Percentiles rank a stretch among this genome's conserved stretches.
phyloP scores from a whole-genome alignment of 768 basidiomycete species.

The Boletus sensibilis region DNA sequence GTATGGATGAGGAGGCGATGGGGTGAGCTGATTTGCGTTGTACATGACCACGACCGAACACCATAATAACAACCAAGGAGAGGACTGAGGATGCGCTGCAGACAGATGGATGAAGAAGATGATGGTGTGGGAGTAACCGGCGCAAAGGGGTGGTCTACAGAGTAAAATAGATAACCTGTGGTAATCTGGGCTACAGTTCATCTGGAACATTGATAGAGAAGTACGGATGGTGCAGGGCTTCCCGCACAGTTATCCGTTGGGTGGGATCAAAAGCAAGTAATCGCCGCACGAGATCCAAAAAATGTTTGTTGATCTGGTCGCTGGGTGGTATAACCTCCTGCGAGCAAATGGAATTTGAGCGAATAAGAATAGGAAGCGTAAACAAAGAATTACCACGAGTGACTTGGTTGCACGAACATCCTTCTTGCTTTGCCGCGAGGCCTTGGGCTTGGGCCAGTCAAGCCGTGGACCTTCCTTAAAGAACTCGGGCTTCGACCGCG shows the following conservation, averaged over 20 bases:
- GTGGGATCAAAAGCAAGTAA: conserved; percentile 89
- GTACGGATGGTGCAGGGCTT: conserved; percentile 87
- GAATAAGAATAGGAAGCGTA: not conserved
- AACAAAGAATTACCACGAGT: conserved; percentile 56
- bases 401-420: conserved; percentile 85
- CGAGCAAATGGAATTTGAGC: conserved; percentile 7
- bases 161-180: conserved; percentile 35
- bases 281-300: conserved; percentile 84
- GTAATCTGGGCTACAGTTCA: conserved; percentile 54
- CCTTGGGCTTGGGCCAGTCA: conserved; percentile 90
- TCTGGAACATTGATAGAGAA: conserved; percentile 67
- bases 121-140: conserved; percentile 21
- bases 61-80: conserved; percentile 37
- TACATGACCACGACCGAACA: conserved; percentile 38
- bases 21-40: conserved; percentile 33
- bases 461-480: conserved; percentile 85
- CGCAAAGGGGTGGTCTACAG: conserved; percentile 34
- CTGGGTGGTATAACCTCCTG: conserved; percentile 84
- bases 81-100: conserved; percentile 21
- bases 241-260: conserved; percentile 82
- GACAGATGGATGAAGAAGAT: conserved; percentile 25
- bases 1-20: conserved; percentile 29
- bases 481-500: conserved; percentile 85
- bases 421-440: conserved; percentile 87
- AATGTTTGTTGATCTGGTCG: conserved; percentile 72